Conservation (phyloP, 169 alveolate genomes). For the Blepharisma undulans region DNA sequence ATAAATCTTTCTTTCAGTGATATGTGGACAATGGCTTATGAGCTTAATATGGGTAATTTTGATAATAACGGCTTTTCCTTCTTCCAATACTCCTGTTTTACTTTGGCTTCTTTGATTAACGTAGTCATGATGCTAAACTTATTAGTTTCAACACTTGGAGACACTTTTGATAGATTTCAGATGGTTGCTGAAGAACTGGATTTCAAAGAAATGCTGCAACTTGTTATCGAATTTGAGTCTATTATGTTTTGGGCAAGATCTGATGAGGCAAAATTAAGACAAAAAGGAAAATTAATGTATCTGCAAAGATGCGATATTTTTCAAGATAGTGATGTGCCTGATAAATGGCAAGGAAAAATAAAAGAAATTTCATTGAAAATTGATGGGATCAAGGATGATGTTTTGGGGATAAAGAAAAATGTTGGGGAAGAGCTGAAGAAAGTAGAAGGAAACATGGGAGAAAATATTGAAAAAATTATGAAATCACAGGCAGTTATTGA, state of each 20-base stretch:
- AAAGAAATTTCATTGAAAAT: not conserved
- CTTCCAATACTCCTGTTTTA: not conserved
- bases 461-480: no score
- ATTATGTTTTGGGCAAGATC: not conserved
- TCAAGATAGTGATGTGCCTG: not conserved
- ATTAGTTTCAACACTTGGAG: not conserved
- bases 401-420: not conserved
- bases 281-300: not conserved
- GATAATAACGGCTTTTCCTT: not conserved
- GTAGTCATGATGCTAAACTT: constrained; percentile 3
- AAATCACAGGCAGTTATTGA: no score
- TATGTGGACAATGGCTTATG: not conserved
- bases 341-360: not conserved
- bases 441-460: not conserved
- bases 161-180: not conserved
- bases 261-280: not conserved
- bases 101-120: not conserved
- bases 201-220: not conserved
- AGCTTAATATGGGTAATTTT: not conserved
- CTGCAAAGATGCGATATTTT: not conserved
- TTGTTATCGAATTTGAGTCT: not conserved
- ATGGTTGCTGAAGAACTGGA: not conserved
- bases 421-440: not conserved
- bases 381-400: not conserved
- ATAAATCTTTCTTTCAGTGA: not conserved